Evolutionary conservation across 2,329 filamentous ascomycete genomes (phyloP).

Genomic region (Elsinoe necatrix): DNA sequence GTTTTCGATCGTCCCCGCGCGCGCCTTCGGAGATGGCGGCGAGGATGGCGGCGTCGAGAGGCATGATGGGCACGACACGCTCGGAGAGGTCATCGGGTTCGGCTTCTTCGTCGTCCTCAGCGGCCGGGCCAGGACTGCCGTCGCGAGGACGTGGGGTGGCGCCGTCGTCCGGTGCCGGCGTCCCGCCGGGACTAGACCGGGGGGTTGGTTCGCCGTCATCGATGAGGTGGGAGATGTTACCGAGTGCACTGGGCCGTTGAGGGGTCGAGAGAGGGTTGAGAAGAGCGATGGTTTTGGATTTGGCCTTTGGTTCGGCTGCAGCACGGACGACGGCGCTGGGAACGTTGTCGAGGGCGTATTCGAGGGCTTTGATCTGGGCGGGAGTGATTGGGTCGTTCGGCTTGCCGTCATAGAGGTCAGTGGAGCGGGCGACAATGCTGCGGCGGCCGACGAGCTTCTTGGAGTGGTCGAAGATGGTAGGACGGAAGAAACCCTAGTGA

Average conservation of each 20-base stretch:
- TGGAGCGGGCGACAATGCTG: conserved; percentile 75
- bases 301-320: conserved; percentile 47
- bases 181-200: conserved; percentile 75
- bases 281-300: conserved; percentile 43
- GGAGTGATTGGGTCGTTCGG: conserved; percentile 83
- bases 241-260: conserved; percentile 40
- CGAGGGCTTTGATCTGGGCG: conserved; percentile 64
- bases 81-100: conserved; percentile 41
- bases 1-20: conserved; percentile 82
- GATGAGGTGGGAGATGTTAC: conserved; percentile 57
- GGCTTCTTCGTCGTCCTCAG: conserved; percentile 41
- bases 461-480: conserved; percentile 74
- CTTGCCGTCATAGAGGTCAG: conserved; percentile 86
- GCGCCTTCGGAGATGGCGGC: conserved; percentile 82
- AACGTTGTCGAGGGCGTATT: conserved; percentile 39
- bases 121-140: conserved; percentile 37
- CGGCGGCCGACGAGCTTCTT: conserved; percentile 71
- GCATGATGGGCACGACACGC: conserved; percentile 68
- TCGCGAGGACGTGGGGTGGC: conserved; percentile 48
- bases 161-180: conserved; percentile 70
- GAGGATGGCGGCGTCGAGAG: conserved; percentile 82
- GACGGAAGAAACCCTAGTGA: conserved; percentile 70
- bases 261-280: conserved; percentile 20
- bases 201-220: conserved; percentile 67
- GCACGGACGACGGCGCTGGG: conserved; percentile 31